A percentile compares a stretch with the other conserved stretches of the same genome.
Evolutionary conservation across 2,329 filamentous ascomycete genomes (phyloP).

Genomic region (Incumbomyces delicatus): DNA sequence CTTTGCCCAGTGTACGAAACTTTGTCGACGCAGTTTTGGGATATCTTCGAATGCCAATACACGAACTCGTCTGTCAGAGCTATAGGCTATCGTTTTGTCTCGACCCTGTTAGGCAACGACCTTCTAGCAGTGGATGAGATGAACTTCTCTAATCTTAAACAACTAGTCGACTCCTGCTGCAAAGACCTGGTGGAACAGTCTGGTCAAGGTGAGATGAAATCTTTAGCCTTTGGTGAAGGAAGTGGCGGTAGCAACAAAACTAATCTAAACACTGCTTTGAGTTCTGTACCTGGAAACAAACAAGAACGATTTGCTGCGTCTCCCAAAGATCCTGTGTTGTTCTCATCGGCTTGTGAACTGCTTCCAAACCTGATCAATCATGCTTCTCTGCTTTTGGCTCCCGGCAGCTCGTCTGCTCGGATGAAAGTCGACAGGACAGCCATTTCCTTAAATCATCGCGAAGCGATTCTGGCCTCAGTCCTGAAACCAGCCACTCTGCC

Average conservation of each 20-base stretch:
- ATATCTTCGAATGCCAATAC: slow-evolving; percentile 54
- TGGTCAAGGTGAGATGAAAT: no score
- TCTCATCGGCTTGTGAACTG: slow-evolving; percentile 52
- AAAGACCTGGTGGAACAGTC: slow-evolving; percentile 46
- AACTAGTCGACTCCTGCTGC: slow-evolving; percentile 60
- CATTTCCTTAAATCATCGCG: slow-evolving; percentile 57
- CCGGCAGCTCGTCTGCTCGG: slow-evolving; percentile 48
- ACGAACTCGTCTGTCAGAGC: slow-evolving; percentile 46
- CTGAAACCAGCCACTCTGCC: slow-evolving; percentile 50
- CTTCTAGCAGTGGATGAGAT: slow-evolving; percentile 60
- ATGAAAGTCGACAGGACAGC: slow-evolving; percentile 71
- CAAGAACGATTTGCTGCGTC: no score
- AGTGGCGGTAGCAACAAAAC: no score
- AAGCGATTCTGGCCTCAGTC: slow-evolving; percentile 71
- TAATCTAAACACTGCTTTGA: no score
- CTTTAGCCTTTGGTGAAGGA: no score
- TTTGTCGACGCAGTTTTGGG: slow-evolving; percentile 60
- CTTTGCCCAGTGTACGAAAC: slow-evolving; percentile 53
- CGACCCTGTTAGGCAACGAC: slow-evolving; percentile 48
- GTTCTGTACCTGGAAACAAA: background rate
- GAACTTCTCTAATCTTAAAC: slow-evolving; percentile 52
- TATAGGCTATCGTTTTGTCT: slow-evolving; percentile 51
- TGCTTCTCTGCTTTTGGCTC: slow-evolving; percentile 54
- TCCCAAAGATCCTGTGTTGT: slow-evolving; percentile 25
- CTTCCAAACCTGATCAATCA: slow-evolving; percentile 50